A percentile compares a stretch with the other conserved stretches of the same genome.
Evolutionary conservation across 2,329 filamentous ascomycete species (phyloP).

Genomic region (Septoria petroselini): DNA sequence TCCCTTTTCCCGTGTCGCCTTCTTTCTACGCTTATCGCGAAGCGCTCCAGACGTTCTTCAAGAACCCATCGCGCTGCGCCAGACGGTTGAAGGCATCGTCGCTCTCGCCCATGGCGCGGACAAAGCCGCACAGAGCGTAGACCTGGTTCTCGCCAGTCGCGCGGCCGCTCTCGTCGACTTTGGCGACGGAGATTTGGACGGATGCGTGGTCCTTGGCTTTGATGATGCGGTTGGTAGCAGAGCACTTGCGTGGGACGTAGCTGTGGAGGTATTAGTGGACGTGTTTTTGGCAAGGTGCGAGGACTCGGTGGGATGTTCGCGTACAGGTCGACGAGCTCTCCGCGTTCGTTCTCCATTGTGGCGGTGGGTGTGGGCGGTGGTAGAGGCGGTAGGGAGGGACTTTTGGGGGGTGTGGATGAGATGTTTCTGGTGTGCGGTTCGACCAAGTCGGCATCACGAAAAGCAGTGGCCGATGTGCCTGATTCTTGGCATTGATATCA

Average conservation of each 20-base stretch:
- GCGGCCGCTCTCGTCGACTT: slow-evolving; percentile 98
- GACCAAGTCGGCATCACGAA: no score
- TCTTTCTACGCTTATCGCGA: slow-evolving; percentile 46
- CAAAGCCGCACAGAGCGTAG: slow-evolving; percentile 96
- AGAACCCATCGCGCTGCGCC: slow-evolving; percentile 88
- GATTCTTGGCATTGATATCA: no score
- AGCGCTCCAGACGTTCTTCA: slow-evolving; percentile 95
- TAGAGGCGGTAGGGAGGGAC: slow-evolving; percentile 4
- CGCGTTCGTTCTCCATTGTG: slow-evolving; percentile 99
- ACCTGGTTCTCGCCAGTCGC: slow-evolving; percentile 96
- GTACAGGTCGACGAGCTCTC: slow-evolving; percentile 99
- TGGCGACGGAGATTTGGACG: slow-evolving; percentile 94
- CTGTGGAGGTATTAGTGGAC: slow-evolving; percentile 50
- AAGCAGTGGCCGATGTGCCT: no score
- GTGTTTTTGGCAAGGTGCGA: slow-evolving; percentile 12
- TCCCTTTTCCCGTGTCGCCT: not conserved
- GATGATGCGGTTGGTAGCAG: slow-evolving; percentile 99
- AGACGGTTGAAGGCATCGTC: slow-evolving; percentile 96
- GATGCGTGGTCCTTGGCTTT: slow-evolving; percentile 99
- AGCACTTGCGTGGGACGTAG: slow-evolving; percentile 99
- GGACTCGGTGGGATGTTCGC: slow-evolving; percentile 41
- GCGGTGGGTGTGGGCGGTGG: slow-evolving; percentile 18
- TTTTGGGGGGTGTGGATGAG: not conserved
- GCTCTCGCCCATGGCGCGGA: slow-evolving; percentile 95
- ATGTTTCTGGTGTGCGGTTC: no score